A percentile compares a stretch with the other conserved stretches of the same genome.
Evolutionary conservation across 176 grass and related monocot genomes (phyloP).

Genomic region (Paspalum notatum): DNA sequence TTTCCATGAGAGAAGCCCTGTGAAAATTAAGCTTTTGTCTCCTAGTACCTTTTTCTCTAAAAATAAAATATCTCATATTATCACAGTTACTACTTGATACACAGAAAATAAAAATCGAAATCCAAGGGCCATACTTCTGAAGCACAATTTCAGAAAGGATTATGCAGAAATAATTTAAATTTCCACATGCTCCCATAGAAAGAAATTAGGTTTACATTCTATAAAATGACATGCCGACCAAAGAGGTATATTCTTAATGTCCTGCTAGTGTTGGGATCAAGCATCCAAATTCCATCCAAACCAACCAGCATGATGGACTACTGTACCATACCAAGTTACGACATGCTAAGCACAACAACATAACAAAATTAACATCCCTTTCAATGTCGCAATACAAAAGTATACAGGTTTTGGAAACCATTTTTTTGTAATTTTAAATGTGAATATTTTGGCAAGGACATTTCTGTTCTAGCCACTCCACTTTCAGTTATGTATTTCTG

Average conservation of each 20-base stretch:
- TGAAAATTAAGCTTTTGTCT: too few species aligned
- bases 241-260: conserved; percentile 76
- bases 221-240: not conserved
- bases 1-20: too few species aligned
- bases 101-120: too few species aligned
- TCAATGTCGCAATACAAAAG: not conserved
- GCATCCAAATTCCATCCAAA: conserved; percentile 99
- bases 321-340: not conserved
- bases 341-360: conserved; percentile 2
- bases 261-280: conserved; percentile 88
- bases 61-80: too few species aligned
- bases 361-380: not conserved
- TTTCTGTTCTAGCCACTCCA: not conserved
- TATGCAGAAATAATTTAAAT: not conserved
- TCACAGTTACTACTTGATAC: too few species aligned
- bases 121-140: too few species aligned
- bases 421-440: not conserved
- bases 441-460: not conserved
- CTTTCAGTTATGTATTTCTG: not conserved
- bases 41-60: too few species aligned
- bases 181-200: not conserved
- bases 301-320: conserved; percentile 61
- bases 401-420: conserved; percentile 14
- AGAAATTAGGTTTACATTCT: not conserved
- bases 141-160: too few species aligned